Base-by-base conservation (phyloP, 257 asterid genomes). In the Ophiorrhiza pumila region DNA sequence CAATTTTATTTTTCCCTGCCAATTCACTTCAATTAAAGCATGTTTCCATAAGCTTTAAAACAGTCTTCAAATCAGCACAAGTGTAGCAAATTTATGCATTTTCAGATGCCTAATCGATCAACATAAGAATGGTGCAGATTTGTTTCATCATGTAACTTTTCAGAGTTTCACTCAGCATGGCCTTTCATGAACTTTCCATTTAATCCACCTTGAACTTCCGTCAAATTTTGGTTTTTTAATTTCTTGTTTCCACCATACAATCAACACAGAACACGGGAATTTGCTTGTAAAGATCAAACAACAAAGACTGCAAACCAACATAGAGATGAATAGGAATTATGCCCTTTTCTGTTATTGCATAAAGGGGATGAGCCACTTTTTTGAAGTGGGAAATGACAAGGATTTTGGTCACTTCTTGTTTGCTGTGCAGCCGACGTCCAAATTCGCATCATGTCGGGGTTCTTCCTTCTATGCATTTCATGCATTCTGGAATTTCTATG, bases 321-420 rank as follows among this genome's bases (percentile, higher is more conserved):
- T 29, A 68, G 4, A 32, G 61, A 68, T 68, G 61, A 47, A 49
- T 17, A 34, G 22, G 27, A 25, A 0, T 63, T 63, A 10, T 9
- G 69, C 1, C 50, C 4, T 63, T 39, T 63, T 1, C 20, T 39
- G 9, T 63, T 39, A 29, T 25, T 7, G 17, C 18, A 7, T 9
- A 46, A 67, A 47, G n/a, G 58, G 4, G 34, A 47, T 41, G 49
- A 45, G 60, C 11, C 49, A 50, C 4, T 34, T 20, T n/a, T 34
- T 32, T 68, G 62, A 68, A 20, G 35, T 68, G 22, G 62, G 60
- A 68, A 68, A 50, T 68, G 61, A 68, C 73, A 11, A 34, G 62
- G 73, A 68, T 68, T 50, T 68, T 49, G 23, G 63, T 68, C 63
- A 34, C 49, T 50, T 68, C 73, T 50, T 32, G 46, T 68, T 50